Conservation (phyloP, 768 basidiomycete genomes). For the Lactarius akahatsu region DNA sequence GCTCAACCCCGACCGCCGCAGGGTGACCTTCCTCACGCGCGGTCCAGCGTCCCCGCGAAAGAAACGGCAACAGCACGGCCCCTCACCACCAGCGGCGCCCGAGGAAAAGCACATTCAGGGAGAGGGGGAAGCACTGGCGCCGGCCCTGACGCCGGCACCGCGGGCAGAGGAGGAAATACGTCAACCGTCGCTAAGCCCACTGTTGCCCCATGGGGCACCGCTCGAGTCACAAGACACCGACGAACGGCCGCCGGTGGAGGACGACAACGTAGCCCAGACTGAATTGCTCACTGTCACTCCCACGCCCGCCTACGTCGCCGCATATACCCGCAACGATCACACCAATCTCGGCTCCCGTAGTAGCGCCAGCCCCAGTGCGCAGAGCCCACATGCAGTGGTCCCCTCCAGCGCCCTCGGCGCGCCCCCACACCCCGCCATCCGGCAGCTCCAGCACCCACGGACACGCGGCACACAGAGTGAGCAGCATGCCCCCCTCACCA, state of each 20-base stretch:
- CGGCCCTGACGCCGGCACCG: background rate
- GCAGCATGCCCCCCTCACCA: background rate
- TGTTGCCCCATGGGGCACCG: background rate
- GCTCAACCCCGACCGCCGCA: constrained; percentile 33
- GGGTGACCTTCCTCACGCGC: constrained; percentile 42
- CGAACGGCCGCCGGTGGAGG: background rate
- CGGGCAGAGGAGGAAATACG: background rate
- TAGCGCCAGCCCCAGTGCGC: background rate
- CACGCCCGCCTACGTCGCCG: background rate
- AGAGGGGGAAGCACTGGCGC: background rate
- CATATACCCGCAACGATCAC: background rate
- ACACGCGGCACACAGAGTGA: background rate
- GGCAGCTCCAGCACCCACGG: background rate
- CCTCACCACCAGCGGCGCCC: background rate
- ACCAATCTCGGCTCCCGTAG: background rate
- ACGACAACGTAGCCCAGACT: background rate
- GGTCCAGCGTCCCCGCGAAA: background rate
- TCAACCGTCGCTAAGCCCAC: background rate
- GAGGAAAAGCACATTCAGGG: background rate
- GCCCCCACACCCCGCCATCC: background rate
- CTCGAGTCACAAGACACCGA: background rate
- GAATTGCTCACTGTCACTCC: background rate
- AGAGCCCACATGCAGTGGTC: background rate
- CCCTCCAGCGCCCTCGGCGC: background rate
- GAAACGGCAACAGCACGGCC: background rate